Percentiles rank a stretch among this genome's conserved stretches.
These are phyloP conservation scores for Kwoniella newhampshirensis DNA, from an alignment of 768 basidiomycete species.

Conservation along the genomic window DNA sequence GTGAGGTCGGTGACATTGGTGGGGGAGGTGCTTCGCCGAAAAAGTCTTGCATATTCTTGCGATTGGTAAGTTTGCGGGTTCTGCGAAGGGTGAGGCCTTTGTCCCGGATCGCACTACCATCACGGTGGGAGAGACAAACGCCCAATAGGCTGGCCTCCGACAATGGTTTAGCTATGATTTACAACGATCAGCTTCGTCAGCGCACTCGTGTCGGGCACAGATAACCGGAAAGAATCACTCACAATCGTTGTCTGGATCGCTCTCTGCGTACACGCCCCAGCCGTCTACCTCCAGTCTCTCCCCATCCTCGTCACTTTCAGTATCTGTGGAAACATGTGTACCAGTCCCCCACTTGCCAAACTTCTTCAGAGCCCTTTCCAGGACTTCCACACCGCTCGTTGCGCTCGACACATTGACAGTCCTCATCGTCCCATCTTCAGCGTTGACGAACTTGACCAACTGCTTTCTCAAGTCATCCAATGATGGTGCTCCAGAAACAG, in stretches of 20 bases:
- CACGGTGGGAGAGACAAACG: slow-evolving; percentile 77
- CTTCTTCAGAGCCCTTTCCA: slow-evolving; percentile 86
- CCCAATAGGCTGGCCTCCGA: slow-evolving; percentile 76
- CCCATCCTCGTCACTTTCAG: slow-evolving; percentile 67
- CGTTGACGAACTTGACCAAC: slow-evolving; percentile 80
- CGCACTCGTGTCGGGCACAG: slow-evolving; percentile 6
- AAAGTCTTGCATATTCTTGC: slow-evolving; percentile 57
- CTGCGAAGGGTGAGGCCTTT: slow-evolving; percentile 73
- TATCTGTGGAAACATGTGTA: slow-evolving; percentile 55
- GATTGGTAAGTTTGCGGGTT: slow-evolving; percentile 52
- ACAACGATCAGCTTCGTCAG: slow-evolving; percentile 3
- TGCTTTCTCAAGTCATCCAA: slow-evolving; percentile 78
- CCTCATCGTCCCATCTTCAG: slow-evolving; percentile 70
- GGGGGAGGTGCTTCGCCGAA: slow-evolving; percentile 58
- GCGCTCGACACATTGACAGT: slow-evolving; percentile 76
- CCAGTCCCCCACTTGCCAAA: slow-evolving; percentile 65
- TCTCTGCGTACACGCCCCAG: slow-evolving; percentile 80
- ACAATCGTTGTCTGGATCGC: slow-evolving; percentile 57
- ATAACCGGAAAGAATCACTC: slow-evolving; percentile 7
- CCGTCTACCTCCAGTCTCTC: slow-evolving; percentile 75
- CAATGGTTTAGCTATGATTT: slow-evolving; percentile 65
- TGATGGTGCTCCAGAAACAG: slow-evolving; percentile 53
- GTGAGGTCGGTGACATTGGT: slow-evolving; percentile 53
- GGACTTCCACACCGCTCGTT: slow-evolving; percentile 75
- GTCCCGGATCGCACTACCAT: slow-evolving; percentile 71